Conservation (phyloP, 257 asterid species). For the Nicotiana benthamiana region DNA sequence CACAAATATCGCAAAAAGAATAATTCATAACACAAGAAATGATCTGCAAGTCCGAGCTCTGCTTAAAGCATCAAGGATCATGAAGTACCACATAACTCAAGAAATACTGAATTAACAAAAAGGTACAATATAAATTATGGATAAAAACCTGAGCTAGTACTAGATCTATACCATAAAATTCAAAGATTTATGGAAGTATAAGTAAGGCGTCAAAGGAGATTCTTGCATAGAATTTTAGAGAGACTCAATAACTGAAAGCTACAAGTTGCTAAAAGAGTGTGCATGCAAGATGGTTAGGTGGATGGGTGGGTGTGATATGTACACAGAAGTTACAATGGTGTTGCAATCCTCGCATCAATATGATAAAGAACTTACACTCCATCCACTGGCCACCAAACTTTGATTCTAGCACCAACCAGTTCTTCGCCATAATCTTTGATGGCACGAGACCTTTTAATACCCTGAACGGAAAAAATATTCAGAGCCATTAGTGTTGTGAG, state of each 20-base stretch:
- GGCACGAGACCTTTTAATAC: slow-evolving; percentile 8
- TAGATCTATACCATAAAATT: background rate
- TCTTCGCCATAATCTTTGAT: slow-evolving; percentile 30
- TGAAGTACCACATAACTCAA: background rate
- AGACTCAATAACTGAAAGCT: background rate
- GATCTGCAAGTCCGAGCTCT: too few relatives aligned
- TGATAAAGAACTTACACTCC: slow-evolving; percentile 24
- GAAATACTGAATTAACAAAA: background rate
- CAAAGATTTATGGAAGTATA: background rate
- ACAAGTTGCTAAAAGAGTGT: background rate
- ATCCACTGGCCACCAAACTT: slow-evolving; percentile 48
- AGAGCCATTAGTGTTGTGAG: background rate
- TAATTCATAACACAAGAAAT: too few relatives aligned
- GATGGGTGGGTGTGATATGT: too few relatives aligned
- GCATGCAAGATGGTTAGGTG: background rate
- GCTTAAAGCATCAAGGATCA: background rate
- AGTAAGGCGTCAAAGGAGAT: background rate
- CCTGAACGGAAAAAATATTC: slow-evolving; percentile 18
- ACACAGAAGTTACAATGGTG: background rate
- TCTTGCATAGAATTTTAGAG: background rate
- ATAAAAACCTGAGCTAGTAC: background rate
- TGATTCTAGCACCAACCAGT: slow-evolving; percentile 37
- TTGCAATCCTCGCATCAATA: background rate
- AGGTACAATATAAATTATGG: background rate
- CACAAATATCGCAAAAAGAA: background rate